These are phyloP conservation scores for Quercus tomentella DNA, from an alignment of 331 rosid genomes.

Conservation along the genomic window DNA sequence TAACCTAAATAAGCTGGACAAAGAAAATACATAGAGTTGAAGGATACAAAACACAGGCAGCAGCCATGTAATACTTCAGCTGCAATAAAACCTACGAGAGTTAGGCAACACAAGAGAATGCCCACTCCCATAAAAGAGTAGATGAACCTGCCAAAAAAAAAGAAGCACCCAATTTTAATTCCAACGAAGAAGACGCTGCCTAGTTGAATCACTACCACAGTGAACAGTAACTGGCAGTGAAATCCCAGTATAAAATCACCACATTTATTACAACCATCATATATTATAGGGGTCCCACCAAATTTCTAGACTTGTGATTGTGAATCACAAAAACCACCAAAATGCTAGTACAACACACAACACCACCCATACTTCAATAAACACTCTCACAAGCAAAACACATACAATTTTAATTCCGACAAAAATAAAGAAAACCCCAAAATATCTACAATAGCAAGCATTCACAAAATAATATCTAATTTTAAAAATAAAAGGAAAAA, in stretches of 20 bases:
- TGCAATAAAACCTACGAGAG: constrained; percentile 84
- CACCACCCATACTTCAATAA: not conserved
- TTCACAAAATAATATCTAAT: not conserved
- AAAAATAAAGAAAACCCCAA: not conserved
- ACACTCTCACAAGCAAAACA: not conserved
- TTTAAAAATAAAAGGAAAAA: not conserved
- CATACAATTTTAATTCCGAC: not conserved
- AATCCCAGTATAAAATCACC: not conserved
- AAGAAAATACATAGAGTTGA: not conserved
- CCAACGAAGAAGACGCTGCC: not conserved
- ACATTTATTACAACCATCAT: not conserved
- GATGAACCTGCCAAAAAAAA: constrained; percentile 68
- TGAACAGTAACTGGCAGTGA: constrained; percentile 2
- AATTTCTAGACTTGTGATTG: not conserved
- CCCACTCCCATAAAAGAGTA: constrained; percentile 88
- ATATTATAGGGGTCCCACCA: not conserved
- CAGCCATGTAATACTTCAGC: constrained; percentile 80
- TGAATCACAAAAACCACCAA: too few species aligned
- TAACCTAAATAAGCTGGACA: constrained; percentile 3
- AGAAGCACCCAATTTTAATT: constrained; percentile 7
- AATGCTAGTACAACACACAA: not conserved
- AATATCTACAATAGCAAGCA: not conserved
- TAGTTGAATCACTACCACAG: not conserved
- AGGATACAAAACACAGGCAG: constrained; percentile 98
- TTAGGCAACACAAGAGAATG: constrained; percentile 53